phyloP scores from a whole-genome alignment of 1,139 yeast genomes.

The Yamadazyma kanchanaburiensis region DNA sequence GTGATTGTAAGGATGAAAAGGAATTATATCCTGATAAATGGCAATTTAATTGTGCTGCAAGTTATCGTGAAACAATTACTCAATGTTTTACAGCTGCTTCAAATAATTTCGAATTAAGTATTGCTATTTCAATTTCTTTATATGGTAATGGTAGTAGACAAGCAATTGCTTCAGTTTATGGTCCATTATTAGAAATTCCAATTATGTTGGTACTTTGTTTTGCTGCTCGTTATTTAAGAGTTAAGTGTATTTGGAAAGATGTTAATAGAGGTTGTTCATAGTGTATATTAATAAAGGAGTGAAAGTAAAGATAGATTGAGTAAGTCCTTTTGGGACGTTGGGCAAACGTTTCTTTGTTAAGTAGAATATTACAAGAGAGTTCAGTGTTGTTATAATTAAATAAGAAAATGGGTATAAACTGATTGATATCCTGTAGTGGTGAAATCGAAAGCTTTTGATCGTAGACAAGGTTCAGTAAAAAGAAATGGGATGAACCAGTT shows the following conservation, averaged over 20 bases:
- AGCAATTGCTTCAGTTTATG: slow-evolving; percentile 60
- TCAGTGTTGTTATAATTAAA: too few relatives aligned
- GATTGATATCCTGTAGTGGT: too few relatives aligned
- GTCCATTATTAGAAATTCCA: slow-evolving; percentile 58
- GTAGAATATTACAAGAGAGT: too few relatives aligned
- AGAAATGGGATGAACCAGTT: too few relatives aligned
- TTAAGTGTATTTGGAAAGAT: slow-evolving; percentile 24
- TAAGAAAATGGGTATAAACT: too few relatives aligned
- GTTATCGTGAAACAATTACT: slow-evolving; percentile 41
- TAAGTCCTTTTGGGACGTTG: too few relatives aligned
- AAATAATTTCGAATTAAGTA: slow-evolving; percentile 50
- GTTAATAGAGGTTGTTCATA: too few relatives aligned
- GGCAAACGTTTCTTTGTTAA: too few relatives aligned
- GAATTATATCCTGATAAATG: slow-evolving; percentile 14
- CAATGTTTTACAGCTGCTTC: slow-evolving; percentile 60
- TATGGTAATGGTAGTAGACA: slow-evolving; percentile 53
- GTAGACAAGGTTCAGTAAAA: too few relatives aligned
- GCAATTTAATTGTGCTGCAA: slow-evolving; percentile 30
- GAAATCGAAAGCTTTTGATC: too few relatives aligned
- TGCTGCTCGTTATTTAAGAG: slow-evolving; percentile 33
- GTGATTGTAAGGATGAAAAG: slow-evolving; percentile 36
- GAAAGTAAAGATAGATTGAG: too few relatives aligned
- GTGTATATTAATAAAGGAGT: too few relatives aligned
- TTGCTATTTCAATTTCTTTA: slow-evolving; percentile 52
- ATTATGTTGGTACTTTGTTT: slow-evolving; percentile 42